These are phyloP conservation scores for Lycium barbarum DNA, from an alignment of 257 asterid genomes.

Conservation along the genomic window DNA sequence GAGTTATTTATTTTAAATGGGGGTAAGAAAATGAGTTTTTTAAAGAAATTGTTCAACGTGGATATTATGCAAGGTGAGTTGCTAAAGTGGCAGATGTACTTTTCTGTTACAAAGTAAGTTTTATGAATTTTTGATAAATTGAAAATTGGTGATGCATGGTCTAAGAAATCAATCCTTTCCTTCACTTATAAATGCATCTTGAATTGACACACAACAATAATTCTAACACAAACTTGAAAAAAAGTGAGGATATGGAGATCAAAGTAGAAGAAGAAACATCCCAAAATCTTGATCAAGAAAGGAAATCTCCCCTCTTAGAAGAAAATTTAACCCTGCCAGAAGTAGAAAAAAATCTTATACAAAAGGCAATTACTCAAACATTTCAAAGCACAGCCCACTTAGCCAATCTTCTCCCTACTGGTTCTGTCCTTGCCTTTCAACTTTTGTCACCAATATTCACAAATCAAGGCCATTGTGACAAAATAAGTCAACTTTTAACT, in stretches of 20 bases:
- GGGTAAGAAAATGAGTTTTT: no score
- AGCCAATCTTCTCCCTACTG: slow-evolving; percentile 91
- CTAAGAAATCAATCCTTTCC: background rate
- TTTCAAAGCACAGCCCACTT: slow-evolving; percentile 82
- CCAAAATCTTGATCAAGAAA: slow-evolving; percentile 42
- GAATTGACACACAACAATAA: background rate
- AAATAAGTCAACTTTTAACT: slow-evolving; percentile 53
- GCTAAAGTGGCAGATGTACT: background rate
- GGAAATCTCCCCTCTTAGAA: slow-evolving; percentile 51
- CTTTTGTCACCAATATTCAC: slow-evolving; percentile 79
- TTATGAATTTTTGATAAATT: background rate
- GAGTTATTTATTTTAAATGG: background rate
- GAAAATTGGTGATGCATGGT: background rate
- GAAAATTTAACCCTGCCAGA: slow-evolving; percentile 43
- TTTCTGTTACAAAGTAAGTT: background rate
- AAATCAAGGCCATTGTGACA: slow-evolving; percentile 77
- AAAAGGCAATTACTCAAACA: slow-evolving; percentile 84
- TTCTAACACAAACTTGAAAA: background rate
- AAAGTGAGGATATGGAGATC: slow-evolving; percentile 52
- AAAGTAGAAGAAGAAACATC: slow-evolving; percentile 48
- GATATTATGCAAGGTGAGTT: background rate
- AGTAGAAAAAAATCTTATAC: slow-evolving; percentile 66
- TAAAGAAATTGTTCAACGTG: no score
- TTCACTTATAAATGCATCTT: slow-evolving; percentile 5
- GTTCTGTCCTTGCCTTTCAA: slow-evolving; percentile 80